Evolutionary conservation across 495 filamentous ascomycete genomes (phyloP), one percentile per base, ranked within the genome.

Genomic region (Cudoniella acicularis): DNA sequence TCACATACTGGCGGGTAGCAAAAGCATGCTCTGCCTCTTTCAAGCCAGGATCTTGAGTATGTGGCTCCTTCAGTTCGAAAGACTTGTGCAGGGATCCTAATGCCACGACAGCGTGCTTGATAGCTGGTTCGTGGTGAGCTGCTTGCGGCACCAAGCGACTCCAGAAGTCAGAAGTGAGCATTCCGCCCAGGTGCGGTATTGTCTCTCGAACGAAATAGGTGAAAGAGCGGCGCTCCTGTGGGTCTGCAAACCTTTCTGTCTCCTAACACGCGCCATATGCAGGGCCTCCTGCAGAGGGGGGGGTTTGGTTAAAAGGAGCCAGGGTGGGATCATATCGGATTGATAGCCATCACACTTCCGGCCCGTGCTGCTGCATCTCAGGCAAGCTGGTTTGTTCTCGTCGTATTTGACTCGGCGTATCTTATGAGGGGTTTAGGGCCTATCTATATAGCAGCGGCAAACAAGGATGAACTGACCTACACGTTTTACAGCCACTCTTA

Each of bases 91-190:
- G 22, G 36, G 50, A 18, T 1, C 50, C 50, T 26, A 52, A 10
- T 52, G 50, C 50, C 8, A 52, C 27, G 24, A 52, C 17, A 10
- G 50, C 50, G 30, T 52, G 50, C 25, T 27, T 23, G 17, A 52
- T 40, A 17, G 50, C 50, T 18, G 25, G 27, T 27, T 52, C 50
- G 21, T 27, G 20, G 25, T 52, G 50, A 6, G 18, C 25, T n/a
- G 27, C 20, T 52, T 52, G 50, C 23, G 78, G 63, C 2, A 83
- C 54, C 9, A 80, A 67, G 2, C 55, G 68, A 10, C 72, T 63
- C 80, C 80, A 83, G 30, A 81, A 74, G 0, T 43, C 58, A 3
- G 71, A 76, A 48, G 61, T 64, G 59, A 80, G 81, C 20, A 63
- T 61, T 6, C 77, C 75, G 10, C 71, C 72, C 13, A 83, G 57